Evolutionary conservation across 768 basidiomycete genomes (phyloP).

Genomic region (Boletus subparvulus): DNA sequence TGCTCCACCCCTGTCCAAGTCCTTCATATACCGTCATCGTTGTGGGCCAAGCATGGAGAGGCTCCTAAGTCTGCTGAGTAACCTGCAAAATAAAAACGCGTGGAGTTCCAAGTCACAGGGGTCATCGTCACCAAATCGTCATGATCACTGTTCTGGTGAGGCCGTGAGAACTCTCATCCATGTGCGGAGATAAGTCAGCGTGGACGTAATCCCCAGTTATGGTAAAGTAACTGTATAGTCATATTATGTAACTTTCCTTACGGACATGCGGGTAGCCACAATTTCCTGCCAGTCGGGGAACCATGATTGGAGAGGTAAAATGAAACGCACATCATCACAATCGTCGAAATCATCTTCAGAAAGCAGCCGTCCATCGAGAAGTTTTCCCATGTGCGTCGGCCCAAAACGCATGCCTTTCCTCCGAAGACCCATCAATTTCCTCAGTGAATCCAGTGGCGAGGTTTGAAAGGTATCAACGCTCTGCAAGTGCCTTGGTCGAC

Average conservation of each 20-base stretch:
- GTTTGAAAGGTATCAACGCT: constrained; percentile 28
- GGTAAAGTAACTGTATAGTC: too few relatives aligned
- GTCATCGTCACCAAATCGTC: too few relatives aligned
- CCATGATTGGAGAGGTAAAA: background rate
- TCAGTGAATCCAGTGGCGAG: constrained; percentile 35
- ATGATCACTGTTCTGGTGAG: too few relatives aligned
- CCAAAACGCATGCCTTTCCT: constrained; percentile 41
- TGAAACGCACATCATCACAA: background rate
- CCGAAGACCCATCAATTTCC: constrained; percentile 25
- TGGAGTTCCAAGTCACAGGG: too few relatives aligned
- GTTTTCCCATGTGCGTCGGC: constrained; percentile 42
- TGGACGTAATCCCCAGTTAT: too few relatives aligned
- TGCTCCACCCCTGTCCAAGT: background rate
- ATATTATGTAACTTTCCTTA: too few relatives aligned
- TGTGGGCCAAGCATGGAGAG: too few relatives aligned
- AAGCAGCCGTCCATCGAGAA: constrained; percentile 32
- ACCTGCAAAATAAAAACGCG: too few relatives aligned
- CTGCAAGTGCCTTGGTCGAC: constrained; percentile 9
- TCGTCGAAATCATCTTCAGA: constrained; percentile 9
- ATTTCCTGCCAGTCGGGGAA: too few relatives aligned
- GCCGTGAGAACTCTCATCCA: too few relatives aligned
- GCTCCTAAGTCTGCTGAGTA: background rate
- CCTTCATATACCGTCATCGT: background rate
- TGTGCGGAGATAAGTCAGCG: too few relatives aligned
- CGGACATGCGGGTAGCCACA: too few relatives aligned